Evolutionary conservation across 2,329 filamentous ascomycete species (phyloP).

Genomic region (Epichloe uncinata): DNA sequence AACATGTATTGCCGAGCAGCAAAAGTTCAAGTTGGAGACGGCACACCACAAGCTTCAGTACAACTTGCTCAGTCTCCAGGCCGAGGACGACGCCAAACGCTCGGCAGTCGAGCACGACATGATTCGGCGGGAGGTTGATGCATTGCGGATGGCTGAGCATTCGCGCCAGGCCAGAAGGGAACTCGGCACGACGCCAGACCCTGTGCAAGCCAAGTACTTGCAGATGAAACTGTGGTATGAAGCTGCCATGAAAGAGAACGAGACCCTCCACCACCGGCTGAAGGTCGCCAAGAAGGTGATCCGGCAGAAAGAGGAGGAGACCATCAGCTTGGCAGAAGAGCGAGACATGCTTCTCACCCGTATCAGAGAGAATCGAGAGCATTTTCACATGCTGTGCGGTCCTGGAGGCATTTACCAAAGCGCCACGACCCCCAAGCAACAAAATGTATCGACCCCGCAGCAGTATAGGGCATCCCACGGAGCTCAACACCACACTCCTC

Average conservation of each 20-base stretch:
- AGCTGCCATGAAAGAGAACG: constrained; percentile 52
- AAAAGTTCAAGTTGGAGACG: constrained; percentile 61
- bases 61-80: constrained; percentile 71
- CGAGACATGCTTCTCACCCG: constrained; percentile 65
- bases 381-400: constrained; percentile 66
- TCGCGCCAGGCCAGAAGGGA: constrained; percentile 46
- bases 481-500: constrained; percentile 39
- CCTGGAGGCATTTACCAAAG: constrained; percentile 56
- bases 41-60: constrained; percentile 88
- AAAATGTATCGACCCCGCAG: constrained; percentile 31
- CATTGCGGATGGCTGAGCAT: constrained; percentile 62
- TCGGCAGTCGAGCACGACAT: constrained; percentile 87
- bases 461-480: constrained; percentile 26
- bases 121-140: constrained; percentile 76
- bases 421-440: constrained; percentile 44
- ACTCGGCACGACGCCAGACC: constrained; percentile 37
- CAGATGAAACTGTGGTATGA: constrained; percentile 56
- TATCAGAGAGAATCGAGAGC: constrained; percentile 80
- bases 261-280: constrained; percentile 48
- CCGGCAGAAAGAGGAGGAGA: constrained; percentile 62
- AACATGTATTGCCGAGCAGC: constrained; percentile 40
- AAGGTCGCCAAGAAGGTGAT: constrained; percentile 67
- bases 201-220: constrained; percentile 38
- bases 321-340: constrained; percentile 57
- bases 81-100: constrained; percentile 70